Base-by-base conservation (phyloP, 331 rosid genomes). In the Telfairia occidentalis region DNA sequence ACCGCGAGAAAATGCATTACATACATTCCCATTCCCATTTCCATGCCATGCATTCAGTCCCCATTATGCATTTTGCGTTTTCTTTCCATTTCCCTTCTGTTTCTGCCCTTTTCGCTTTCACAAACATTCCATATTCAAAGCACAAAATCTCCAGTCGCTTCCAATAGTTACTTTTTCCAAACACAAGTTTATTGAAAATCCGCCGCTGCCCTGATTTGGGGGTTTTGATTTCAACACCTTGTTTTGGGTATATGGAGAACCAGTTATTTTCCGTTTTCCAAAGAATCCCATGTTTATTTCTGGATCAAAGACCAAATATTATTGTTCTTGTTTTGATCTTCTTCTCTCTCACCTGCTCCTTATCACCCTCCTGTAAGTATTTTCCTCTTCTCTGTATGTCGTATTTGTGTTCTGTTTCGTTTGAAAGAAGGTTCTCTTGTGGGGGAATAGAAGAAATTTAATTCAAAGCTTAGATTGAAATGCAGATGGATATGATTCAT, bases 401-500 rank as follows among this genome's bases (percentile, higher is more conserved):
- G 6, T 43, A 0, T 69, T 69, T 69, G 21, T 11, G 54, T 42
- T 67, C 54, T 67, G 30, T 40, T 65, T 67, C 9, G 23, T 65
- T 11, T 40, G 54, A 12, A 43, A 11, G 11, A 65, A 19, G 32
- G 50, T 65, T 38, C 30, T 38, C 9, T 69, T 11, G 35, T 69
- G 35, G 28, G 38, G 54, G 37, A 23, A 23, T 67, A 7, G 28
- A 42, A 67, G 74, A 67, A 40, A 42, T 42, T 67, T 67, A 21
- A 67, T 67, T 12, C 21, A 42, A 42, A 42, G 21, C 9, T 28
- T 59, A 58, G 70, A 50, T 74, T 81, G 34, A 71, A 78, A 63
- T 84, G 83, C 89, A 91, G 97, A 83, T 87, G 97, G 85, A 71
- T 91, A 70, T 78, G 92, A 91, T 75, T 28, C 86, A 5, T 67